A percentile compares a stretch with the other conserved stretches of the same genome.
Conservation (phyloP, 345 rosid species). For the Eucalyptus leucophloia region DNA sequence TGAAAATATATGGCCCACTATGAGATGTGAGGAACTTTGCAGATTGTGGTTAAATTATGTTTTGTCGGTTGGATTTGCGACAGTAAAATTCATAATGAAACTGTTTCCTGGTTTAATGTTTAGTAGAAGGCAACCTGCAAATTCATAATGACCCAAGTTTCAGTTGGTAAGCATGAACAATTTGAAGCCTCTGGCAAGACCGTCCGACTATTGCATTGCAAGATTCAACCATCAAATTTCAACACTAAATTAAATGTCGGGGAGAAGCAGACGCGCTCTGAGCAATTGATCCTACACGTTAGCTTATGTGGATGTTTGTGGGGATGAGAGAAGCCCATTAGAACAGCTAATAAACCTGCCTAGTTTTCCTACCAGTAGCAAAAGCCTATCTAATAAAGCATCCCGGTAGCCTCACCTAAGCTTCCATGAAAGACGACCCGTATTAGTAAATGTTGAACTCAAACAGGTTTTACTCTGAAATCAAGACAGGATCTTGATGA, state of each 20-base stretch:
- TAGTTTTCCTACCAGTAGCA: not conserved
- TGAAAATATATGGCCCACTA: constrained; percentile 31
- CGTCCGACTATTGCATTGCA: not conserved
- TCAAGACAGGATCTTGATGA: not conserved
- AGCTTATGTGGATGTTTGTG: not conserved
- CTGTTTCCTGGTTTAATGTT: constrained; percentile 20
- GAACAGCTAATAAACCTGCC: not conserved
- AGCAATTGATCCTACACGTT: not conserved
- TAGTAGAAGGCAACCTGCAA: constrained; percentile 65
- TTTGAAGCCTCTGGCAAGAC: not conserved
- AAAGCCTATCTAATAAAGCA: not conserved
- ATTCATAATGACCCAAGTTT: not conserved
- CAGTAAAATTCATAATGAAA: not conserved
- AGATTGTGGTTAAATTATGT: not conserved
- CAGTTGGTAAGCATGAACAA: not conserved
- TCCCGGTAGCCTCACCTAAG: not conserved
- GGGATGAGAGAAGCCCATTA: not conserved
- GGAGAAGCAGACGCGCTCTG: rapidly evolving
- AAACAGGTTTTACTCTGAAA: not conserved
- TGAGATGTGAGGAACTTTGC: not conserved
- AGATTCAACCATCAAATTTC: not conserved
- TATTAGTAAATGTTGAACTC: not conserved
- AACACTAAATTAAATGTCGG: not conserved
- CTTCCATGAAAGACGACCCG: not conserved
- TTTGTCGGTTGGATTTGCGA: not conserved